These are phyloP conservation scores for Hibiscus syriacus DNA, from an alignment of 345 rosid species.

Conservation along the genomic window DNA sequence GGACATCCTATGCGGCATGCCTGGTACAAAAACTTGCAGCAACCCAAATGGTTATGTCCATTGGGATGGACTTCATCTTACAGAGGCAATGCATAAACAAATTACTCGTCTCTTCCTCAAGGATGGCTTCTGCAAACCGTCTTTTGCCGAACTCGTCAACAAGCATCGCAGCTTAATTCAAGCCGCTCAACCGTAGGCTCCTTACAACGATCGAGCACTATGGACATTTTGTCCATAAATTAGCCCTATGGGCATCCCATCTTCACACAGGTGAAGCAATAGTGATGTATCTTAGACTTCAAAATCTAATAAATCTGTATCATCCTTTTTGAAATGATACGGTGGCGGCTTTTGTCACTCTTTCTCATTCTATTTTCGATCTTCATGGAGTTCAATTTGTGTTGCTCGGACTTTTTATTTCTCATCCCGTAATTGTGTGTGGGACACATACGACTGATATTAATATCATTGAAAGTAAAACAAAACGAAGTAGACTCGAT, in stretches of 20 bases:
- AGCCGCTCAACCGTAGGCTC: neutral
- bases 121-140: conserved; percentile 27
- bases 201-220: neutral
- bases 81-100: conserved; percentile 27
- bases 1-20: conserved; percentile 27
- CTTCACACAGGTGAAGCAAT: neutral
- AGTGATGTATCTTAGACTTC: neutral
- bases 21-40: conserved; percentile 16
- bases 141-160: conserved; percentile 18
- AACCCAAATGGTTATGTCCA: conserved; percentile 16
- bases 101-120: conserved; percentile 25
- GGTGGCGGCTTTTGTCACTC: neutral
- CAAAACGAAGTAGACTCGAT: conserved; percentile 7
- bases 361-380: neutral
- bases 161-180: neutral
- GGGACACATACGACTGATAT: too few species aligned
- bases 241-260: neutral
- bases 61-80: conserved; percentile 50
- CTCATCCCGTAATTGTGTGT: too few species aligned
- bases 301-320: neutral
- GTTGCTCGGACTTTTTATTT: neutral
- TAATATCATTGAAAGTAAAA: neutral
- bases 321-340: neutral
- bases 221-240: neutral
- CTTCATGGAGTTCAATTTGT: neutral